phyloP scores from a whole-genome alignment of 164 flowering plant genomes.

The Taxillus chinensis region DNA sequence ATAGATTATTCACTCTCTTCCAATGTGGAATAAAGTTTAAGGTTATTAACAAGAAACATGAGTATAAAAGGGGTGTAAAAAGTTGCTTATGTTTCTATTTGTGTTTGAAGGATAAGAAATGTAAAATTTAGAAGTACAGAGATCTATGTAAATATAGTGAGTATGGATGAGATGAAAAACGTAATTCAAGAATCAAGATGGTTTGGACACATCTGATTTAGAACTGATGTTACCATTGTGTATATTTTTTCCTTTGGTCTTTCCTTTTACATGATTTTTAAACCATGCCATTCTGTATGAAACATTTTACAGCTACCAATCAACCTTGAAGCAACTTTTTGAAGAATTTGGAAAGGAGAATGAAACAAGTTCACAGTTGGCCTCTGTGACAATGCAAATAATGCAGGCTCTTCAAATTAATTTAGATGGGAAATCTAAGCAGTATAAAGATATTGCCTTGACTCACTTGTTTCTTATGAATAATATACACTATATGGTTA shows the following conservation, averaged over 20 bases:
- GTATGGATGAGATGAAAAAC: no score
- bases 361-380: constrained; percentile 4
- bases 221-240: no score
- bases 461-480: constrained; percentile 30
- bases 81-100: no score
- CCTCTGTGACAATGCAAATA: constrained; percentile 10
- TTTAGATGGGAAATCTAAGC: constrained; percentile 26
- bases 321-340: constrained; percentile 1
- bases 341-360: not conserved
- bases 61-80: no score
- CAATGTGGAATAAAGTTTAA: no score
- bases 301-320: constrained; percentile 1
- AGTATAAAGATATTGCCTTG: constrained; percentile 26
- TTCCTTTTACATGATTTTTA: not conserved
- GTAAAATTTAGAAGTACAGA: no score
- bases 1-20: no score
- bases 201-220: no score
- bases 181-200: no score
- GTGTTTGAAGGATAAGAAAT: no score
- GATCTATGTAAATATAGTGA: no score
- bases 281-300: not conserved
- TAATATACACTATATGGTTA: constrained; percentile 23
- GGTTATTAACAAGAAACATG: no score
- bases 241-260: not conserved
- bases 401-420: constrained; percentile 18